Evolutionary conservation across 805 yeast species (phyloP).

Genomic region (Saccharomycodes ludwigii): DNA sequence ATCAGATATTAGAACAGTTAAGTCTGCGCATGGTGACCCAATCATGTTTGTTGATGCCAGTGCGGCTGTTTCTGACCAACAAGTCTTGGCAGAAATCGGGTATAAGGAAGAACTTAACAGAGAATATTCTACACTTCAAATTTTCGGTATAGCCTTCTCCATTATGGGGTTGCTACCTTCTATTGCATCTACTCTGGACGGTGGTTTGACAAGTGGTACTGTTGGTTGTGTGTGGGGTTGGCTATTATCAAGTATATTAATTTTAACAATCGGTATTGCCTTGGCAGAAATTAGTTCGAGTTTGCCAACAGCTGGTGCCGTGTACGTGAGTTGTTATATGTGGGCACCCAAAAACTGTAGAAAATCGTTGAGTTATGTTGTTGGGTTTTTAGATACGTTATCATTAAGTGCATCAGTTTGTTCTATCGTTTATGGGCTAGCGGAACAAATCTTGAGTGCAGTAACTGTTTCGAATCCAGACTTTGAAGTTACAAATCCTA

Average conservation of each 20-base stretch:
- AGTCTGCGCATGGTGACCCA: conserved; percentile 12
- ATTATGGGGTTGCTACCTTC: conserved; percentile 58
- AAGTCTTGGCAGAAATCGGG: conserved; percentile 31
- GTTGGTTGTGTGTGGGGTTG: conserved; percentile 56
- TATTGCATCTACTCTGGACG: conserved; percentile 32
- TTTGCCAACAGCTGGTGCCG: conserved; percentile 61
- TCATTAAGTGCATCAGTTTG: conserved; percentile 53
- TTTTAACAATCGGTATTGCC: conserved; percentile 40
- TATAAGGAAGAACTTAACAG: conserved; percentile 56
- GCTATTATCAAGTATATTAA: conserved; percentile 41
- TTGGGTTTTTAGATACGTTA: conserved; percentile 55
- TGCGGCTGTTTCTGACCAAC: conserved; percentile 11
- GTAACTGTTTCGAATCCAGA: conserved; percentile 28
- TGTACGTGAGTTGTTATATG: conserved; percentile 49
- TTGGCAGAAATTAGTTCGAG: conserved; percentile 53
- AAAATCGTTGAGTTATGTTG: conserved; percentile 40
- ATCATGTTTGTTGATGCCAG: conserved; percentile 11
- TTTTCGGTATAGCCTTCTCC: conserved; percentile 55
- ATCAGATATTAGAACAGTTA: conserved; percentile 10
- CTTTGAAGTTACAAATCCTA: conserved; percentile 40
- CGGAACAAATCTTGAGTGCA: conserved; percentile 41
- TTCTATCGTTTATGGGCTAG: conserved; percentile 54
- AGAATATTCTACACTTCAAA: conserved; percentile 44
- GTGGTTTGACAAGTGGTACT: conserved; percentile 37
- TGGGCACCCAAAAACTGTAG: conserved; percentile 42